These are phyloP conservation scores for Epichloe scottii DNA, from an alignment of 2,329 filamentous ascomycete genomes.

Conservation along the genomic window DNA sequence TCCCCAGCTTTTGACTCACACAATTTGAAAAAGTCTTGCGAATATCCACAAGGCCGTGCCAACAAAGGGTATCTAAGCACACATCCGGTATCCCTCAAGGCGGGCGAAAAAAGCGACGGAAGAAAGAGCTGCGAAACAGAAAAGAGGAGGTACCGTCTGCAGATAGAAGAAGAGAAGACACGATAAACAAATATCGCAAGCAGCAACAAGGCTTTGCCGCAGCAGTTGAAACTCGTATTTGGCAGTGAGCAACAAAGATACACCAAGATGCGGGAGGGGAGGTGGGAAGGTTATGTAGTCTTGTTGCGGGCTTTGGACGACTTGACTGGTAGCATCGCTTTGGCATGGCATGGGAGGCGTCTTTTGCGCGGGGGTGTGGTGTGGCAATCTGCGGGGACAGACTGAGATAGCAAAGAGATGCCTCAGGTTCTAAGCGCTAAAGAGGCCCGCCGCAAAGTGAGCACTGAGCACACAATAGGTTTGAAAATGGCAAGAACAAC, in stretches of 20 bases:
- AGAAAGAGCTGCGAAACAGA: not conserved
- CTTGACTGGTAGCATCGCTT: conserved; percentile 1
- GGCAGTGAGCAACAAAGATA: not conserved
- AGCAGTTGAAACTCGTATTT: not conserved
- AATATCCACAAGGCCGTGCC: not conserved
- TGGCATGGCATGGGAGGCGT: conserved; percentile 2
- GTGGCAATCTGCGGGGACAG: not conserved
- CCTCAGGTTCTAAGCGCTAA: not conserved
- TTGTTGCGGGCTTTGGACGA: conserved; percentile 1
- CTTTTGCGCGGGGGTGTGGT: not conserved
- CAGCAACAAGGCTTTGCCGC: not conserved
- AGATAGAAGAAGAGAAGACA: not conserved
- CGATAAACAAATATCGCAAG: not conserved
- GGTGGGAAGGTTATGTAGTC: conserved; percentile 6
- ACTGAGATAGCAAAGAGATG: not conserved
- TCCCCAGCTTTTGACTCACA: not conserved
- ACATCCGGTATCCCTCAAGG: not conserved
- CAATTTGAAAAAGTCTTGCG: not conserved
- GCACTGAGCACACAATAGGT: no score
- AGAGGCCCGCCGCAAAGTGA: no score
- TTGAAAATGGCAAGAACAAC: no score
- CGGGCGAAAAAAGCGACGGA: not conserved
- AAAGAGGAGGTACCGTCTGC: not conserved
- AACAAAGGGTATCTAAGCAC: not conserved
- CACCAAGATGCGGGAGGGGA: not conserved